phyloP scores from a whole-genome alignment of 2,329 filamentous ascomycete genomes.

The Penicillium sp. region DNA sequence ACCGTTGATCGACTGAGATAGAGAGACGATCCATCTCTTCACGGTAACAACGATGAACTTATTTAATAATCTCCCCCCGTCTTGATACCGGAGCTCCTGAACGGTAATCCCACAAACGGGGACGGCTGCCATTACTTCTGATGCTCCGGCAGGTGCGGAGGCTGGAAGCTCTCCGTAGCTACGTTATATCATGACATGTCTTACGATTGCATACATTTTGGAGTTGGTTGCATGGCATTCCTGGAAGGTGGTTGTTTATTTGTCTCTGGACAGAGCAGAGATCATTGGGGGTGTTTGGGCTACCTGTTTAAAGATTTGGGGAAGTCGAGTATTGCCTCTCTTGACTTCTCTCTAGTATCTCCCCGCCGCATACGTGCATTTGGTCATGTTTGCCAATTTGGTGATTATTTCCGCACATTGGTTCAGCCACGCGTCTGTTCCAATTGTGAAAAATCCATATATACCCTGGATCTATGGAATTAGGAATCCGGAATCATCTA shows the following conservation, averaged over 20 bases:
- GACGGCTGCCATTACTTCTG: constrained; percentile 1
- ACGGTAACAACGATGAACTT: constrained; percentile 17
- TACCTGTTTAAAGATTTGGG: not conserved
- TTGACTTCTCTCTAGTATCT: not conserved
- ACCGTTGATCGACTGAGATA: constrained; percentile 61
- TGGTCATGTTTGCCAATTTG: constrained; percentile 3
- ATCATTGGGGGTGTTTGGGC: constrained; percentile 22
- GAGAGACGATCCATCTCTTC: constrained; percentile 9
- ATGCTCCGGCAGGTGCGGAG: constrained; percentile 3
- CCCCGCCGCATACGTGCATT: not conserved
- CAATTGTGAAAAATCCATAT: not conserved
- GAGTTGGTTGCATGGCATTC: constrained; percentile 35
- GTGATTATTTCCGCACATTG: not conserved
- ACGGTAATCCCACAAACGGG: constrained; percentile 7
- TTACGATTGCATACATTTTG: constrained; percentile 39
- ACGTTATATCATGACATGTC: constrained; percentile 25
- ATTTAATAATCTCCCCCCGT: constrained; percentile 15
- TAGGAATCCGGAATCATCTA: not conserved
- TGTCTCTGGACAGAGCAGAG: constrained; percentile 3
- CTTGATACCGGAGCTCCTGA: not conserved
- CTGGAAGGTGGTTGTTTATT: constrained; percentile 25
- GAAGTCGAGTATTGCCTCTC: not conserved
- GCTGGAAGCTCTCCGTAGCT: not conserved
- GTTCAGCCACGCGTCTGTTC: not conserved
- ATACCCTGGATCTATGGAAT: not conserved